A percentile compares a stretch with the other conserved stretches of the same genome.
These are phyloP conservation scores for Neonectria punicea DNA, from an alignment of 2,329 filamentous ascomycete genomes.

Conservation along the genomic window DNA sequence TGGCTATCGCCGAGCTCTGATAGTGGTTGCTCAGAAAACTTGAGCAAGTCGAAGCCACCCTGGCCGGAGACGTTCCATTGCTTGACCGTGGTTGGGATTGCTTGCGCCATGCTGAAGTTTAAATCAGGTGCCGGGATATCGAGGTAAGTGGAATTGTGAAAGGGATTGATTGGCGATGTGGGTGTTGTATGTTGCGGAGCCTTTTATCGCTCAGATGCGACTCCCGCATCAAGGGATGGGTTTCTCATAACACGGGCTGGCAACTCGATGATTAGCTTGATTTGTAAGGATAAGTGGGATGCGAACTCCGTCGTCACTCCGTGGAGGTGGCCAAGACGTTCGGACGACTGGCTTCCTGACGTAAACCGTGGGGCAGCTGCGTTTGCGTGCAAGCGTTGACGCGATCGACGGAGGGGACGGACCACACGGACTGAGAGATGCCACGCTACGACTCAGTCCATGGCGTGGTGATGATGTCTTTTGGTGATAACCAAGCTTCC, in stretches of 20 bases:
- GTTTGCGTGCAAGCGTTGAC: background rate
- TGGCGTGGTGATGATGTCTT: conserved; percentile 3
- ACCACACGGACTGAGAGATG: background rate
- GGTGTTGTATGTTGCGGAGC: background rate
- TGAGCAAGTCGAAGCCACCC: conserved; percentile 67
- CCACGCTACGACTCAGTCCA: background rate
- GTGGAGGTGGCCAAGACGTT: background rate
- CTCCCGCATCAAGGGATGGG: background rate
- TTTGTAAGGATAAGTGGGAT: conserved; percentile 19
- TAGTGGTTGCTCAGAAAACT: conserved; percentile 64
- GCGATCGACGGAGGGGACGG: conserved; percentile 4
- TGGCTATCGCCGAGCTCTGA: conserved; percentile 75
- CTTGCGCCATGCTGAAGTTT: conserved; percentile 36
- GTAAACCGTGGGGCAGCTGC: conserved; percentile 8
- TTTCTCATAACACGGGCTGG: background rate
- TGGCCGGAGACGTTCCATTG: conserved; percentile 63
- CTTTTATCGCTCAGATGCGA: background rate
- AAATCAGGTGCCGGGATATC: background rate
- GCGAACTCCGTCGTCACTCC: background rate
- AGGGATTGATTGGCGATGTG: background rate
- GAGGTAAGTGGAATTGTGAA: conserved; percentile 12
- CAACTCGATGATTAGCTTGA: background rate
- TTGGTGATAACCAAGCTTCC: background rate
- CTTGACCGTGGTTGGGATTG: conserved; percentile 57
- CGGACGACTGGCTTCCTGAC: conserved; percentile 9